A percentile compares a stretch with the other conserved stretches of the same genome.
Conservation (phyloP, 2,329 filamentous ascomycete species). For the Neopestalotiopsis clavispora region DNA sequence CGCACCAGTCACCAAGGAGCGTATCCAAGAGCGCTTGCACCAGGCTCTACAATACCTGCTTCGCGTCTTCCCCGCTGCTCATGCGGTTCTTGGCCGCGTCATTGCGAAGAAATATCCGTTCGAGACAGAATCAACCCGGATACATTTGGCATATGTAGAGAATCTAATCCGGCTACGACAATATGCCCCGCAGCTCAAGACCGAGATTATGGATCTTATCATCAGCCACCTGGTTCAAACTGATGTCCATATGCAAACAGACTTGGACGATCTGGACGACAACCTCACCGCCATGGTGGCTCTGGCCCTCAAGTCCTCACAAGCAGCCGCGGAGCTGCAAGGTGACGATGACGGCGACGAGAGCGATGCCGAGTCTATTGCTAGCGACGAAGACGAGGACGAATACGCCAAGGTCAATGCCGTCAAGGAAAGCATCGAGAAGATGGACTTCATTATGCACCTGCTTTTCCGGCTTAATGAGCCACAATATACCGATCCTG, state of each 20-base stretch:
- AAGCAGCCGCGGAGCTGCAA: slow-evolving; percentile 52
- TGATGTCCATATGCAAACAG: slow-evolving; percentile 92
- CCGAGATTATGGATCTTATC: slow-evolving; percentile 82
- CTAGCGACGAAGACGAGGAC: slow-evolving; percentile 71
- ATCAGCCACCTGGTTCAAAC: slow-evolving; percentile 89
- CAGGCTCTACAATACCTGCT: slow-evolving; percentile 76
- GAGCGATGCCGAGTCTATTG: slow-evolving; percentile 73
- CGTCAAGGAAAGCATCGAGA: slow-evolving; percentile 82
- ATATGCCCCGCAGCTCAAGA: slow-evolving; percentile 78
- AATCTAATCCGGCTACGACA: slow-evolving; percentile 80
- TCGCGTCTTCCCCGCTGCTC: slow-evolving; percentile 80
- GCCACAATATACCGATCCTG: slow-evolving; percentile 71
- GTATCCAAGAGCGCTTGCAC: slow-evolving; percentile 77
- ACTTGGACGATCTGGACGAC: slow-evolving; percentile 91
- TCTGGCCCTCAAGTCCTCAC: slow-evolving; percentile 50
- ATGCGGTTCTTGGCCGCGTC: slow-evolving; percentile 70
- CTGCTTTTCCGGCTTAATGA: slow-evolving; percentile 85
- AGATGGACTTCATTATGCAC: slow-evolving; percentile 90
- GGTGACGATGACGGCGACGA: slow-evolving; percentile 57
- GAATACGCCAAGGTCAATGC: slow-evolving; percentile 70
- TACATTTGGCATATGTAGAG: slow-evolving; percentile 86
- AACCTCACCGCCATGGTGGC: slow-evolving; percentile 79
- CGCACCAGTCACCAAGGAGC: slow-evolving; percentile 64
- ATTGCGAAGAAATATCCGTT: slow-evolving; percentile 75
- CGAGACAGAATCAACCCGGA: slow-evolving; percentile 74